Percentiles rank a stretch among this genome's conserved stretches.
phyloP scores from a whole-genome alignment of 2,329 filamentous ascomycete genomes.

The Trichophyton simii region DNA sequence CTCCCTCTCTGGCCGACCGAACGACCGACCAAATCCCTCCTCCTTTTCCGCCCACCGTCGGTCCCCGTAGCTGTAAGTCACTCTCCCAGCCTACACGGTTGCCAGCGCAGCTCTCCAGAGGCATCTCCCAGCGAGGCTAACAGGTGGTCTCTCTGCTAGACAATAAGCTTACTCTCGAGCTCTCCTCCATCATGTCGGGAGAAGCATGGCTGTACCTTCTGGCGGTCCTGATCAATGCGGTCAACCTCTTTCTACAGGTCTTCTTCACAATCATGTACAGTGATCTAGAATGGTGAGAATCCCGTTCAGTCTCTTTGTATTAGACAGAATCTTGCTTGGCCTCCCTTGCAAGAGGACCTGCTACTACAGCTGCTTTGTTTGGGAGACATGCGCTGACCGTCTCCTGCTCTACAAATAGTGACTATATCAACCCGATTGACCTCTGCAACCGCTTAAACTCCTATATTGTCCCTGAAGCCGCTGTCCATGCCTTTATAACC shows the following conservation, averaged over 20 bases:
- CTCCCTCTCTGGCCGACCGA: not conserved
- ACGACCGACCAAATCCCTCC: too few relatives aligned
- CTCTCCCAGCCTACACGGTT: not conserved
- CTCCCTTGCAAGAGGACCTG: not conserved
- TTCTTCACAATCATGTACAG: conserved; percentile 99
- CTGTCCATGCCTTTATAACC: conserved; percentile 90
- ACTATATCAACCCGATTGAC: conserved; percentile 99
- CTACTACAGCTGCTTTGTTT: not conserved
- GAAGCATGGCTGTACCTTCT: conserved; percentile 98
- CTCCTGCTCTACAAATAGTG: conserved; percentile 41
- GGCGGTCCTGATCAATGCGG: conserved; percentile 96
- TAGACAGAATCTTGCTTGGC: not conserved
- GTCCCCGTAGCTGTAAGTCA: too few relatives aligned
- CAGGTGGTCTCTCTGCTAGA: not conserved
- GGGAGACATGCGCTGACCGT: not conserved
- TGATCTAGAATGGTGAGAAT: conserved; percentile 92
- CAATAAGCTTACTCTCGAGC: not conserved
- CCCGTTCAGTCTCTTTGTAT: not conserved
- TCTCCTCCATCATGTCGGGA: conserved; percentile 62
- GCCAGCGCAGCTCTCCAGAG: not conserved
- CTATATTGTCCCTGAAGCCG: conserved; percentile 97
- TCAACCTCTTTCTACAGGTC: conserved; percentile 98
- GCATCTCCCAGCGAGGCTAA: not conserved
- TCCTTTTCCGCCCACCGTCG: too few relatives aligned
- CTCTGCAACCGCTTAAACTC: conserved; percentile 99